phyloP scores from a whole-genome alignment of 495 filamentous ascomycete genomes.

The Staphylotrichum tortipilum region DNA sequence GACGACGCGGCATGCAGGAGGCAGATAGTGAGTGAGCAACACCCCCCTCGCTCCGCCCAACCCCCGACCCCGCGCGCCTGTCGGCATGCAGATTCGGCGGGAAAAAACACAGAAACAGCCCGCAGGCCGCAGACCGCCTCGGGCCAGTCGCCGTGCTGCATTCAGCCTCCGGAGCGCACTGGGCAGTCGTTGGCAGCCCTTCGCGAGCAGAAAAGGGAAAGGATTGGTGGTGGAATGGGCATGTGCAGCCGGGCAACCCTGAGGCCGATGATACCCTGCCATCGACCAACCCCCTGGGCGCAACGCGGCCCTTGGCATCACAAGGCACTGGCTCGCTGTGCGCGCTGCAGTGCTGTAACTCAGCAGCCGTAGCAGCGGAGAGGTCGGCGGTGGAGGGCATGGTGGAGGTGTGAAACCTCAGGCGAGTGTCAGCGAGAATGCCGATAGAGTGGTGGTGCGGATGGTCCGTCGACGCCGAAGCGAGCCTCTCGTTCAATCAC shows the following conservation, averaged over 20 bases:
- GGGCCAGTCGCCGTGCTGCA: too few relatives aligned
- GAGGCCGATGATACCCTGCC: not conserved
- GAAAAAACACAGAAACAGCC: too few relatives aligned
- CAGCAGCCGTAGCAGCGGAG: not conserved
- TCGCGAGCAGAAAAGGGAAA: too few relatives aligned
- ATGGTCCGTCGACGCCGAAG: too few relatives aligned
- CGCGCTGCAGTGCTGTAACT: not conserved
- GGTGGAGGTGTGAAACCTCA: slow-evolving; percentile 1
- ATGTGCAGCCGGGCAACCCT: not conserved
- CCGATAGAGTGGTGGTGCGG: too few relatives aligned
- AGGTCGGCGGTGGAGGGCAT: too few relatives aligned
- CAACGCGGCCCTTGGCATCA: not conserved
- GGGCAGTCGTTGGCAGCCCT: too few relatives aligned
- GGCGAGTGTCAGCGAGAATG: not conserved
- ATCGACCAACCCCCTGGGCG: not conserved
- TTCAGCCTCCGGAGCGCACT: too few relatives aligned
- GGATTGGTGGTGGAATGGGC: too few relatives aligned
- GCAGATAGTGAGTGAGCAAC: too few relatives aligned
- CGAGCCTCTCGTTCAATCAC: not conserved
- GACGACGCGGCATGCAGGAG: not conserved
- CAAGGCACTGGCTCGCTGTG: not conserved
- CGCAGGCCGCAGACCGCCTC: too few relatives aligned
- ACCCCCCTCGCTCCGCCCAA: too few relatives aligned
- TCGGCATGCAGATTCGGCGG: not conserved
- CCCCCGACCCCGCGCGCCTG: not conserved